These are phyloP conservation scores for Oryza brachyantha DNA, from an alignment of 176 grass and related monocot genomes.

Conservation along the genomic window DNA sequence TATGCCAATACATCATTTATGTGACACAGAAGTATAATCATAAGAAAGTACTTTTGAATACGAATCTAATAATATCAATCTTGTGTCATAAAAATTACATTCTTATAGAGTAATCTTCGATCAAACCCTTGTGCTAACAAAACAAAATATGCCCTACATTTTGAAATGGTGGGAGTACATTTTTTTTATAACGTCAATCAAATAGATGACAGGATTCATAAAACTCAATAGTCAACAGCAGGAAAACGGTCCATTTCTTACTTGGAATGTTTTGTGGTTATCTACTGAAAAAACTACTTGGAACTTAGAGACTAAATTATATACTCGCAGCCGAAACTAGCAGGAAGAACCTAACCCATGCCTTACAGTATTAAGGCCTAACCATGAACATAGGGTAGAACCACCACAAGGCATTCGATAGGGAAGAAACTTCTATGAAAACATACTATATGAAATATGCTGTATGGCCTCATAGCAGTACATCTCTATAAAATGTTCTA, in stretches of 20 bases:
- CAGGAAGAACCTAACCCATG: background rate
- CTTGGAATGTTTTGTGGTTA: background rate
- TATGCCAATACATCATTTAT: too few species aligned
- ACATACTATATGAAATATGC: background rate
- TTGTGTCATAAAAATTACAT: too few species aligned
- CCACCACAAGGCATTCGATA: background rate
- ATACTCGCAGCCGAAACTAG: background rate
- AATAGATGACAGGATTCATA: background rate
- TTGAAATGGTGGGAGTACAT: too few species aligned
- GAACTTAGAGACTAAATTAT: background rate
- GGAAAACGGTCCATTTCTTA: background rate
- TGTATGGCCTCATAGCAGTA: background rate
- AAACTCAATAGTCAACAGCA: background rate
- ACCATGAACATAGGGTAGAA: background rate
- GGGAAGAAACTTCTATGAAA: background rate
- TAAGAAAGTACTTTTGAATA: too few species aligned
- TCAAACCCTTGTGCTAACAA: too few species aligned
- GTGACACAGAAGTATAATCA: too few species aligned
- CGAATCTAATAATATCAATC: too few species aligned
- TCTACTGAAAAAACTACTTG: background rate
- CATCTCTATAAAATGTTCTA: background rate
- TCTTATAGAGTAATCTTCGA: too few species aligned
- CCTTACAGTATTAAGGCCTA: background rate
- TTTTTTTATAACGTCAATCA: background rate
- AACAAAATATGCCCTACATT: too few species aligned